A percentile compares a stretch with the other conserved stretches of the same genome.
Conservation (phyloP, 2,329 filamentous ascomycete genomes). For the Epichloe baconii region DNA sequence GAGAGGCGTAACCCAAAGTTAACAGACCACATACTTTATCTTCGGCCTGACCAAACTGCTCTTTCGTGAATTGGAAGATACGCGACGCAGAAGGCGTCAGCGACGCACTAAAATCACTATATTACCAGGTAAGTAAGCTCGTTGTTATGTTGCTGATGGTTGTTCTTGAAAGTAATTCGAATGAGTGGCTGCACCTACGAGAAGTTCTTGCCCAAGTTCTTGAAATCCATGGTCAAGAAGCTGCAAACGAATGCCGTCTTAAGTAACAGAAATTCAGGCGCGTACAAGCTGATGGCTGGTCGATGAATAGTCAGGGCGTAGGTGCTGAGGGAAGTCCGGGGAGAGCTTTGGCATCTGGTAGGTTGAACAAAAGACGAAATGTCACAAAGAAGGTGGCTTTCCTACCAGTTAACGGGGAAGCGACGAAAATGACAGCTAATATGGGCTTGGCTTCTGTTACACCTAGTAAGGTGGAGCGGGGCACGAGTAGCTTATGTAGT, state of each 20-base stretch:
- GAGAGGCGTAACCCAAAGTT: neutral
- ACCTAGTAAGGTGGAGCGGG: too few relatives aligned
- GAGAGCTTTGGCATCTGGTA: neutral
- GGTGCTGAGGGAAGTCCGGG: too few relatives aligned
- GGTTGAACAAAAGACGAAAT: too few relatives aligned
- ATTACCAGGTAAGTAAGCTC: slow-evolving; percentile 11
- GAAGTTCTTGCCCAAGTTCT: slow-evolving; percentile 42
- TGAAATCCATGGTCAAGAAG: slow-evolving; percentile 40
- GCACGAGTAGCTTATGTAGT: too few relatives aligned
- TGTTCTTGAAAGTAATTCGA: neutral
- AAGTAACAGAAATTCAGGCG: neutral
- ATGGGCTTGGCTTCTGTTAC: too few relatives aligned
- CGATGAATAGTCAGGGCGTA: neutral
- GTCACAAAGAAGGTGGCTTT: too few relatives aligned
- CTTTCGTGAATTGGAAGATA: slow-evolving; percentile 95
- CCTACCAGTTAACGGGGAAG: too few relatives aligned
- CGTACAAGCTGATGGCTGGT: neutral
- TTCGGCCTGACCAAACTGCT: slow-evolving; percentile 87
- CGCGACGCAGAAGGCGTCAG: slow-evolving; percentile 88
- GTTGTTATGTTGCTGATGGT: neutral
- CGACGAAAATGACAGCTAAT: too few relatives aligned
- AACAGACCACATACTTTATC: slow-evolving; percentile 54
- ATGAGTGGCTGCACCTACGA: slow-evolving; percentile 27
- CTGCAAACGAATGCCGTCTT: neutral
- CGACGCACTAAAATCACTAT: slow-evolving; percentile 54